phyloP scores from a whole-genome alignment of 2,329 filamentous ascomycete genomes.

The Niveomyces coronatus region DNA sequence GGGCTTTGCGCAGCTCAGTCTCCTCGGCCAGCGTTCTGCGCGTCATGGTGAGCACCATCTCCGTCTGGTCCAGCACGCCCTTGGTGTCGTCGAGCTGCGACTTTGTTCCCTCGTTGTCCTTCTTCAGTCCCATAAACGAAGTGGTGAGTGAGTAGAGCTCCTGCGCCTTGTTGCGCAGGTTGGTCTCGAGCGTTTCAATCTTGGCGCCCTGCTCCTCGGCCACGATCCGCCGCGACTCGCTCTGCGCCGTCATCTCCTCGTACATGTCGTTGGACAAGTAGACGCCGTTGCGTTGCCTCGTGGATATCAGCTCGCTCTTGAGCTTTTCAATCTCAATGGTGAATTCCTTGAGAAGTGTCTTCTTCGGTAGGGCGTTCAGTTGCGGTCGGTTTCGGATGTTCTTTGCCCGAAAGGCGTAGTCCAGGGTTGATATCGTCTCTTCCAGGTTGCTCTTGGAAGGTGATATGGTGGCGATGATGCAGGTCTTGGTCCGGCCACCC shows the following conservation, averaged over 20 bases:
- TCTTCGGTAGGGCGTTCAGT: slow-evolving; percentile 86
- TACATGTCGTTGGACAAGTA: slow-evolving; percentile 84
- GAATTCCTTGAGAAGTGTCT: slow-evolving; percentile 82
- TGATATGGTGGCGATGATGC: slow-evolving; percentile 94
- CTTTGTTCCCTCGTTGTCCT: slow-evolving; percentile 74
- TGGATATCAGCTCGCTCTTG: slow-evolving; percentile 87
- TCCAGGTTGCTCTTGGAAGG: slow-evolving; percentile 92
- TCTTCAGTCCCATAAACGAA: slow-evolving; percentile 79
- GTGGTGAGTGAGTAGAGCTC: slow-evolving; percentile 81
- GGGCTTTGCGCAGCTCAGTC: slow-evolving; percentile 66
- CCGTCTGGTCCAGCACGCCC: slow-evolving; percentile 75
- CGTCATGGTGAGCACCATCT: slow-evolving; percentile 70
- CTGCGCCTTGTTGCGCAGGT: slow-evolving; percentile 85
- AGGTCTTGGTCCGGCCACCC: slow-evolving; percentile 91
- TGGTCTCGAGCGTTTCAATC: slow-evolving; percentile 84
- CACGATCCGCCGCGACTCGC: slow-evolving; percentile 82
- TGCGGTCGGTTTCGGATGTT: slow-evolving; percentile 98
- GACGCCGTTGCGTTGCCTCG: slow-evolving; percentile 86
- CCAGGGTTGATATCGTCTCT: slow-evolving; percentile 94
- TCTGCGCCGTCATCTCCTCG: slow-evolving; percentile 84
- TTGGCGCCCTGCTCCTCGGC: slow-evolving; percentile 87
- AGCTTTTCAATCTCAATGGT: slow-evolving; percentile 88
- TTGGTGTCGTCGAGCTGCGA: slow-evolving; percentile 67
- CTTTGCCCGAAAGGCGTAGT: slow-evolving; percentile 96
- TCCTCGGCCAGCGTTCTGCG: slow-evolving; percentile 71